Conservation (phyloP, 1,139 yeast species). For the Blastobotrys proliferans region DNA sequence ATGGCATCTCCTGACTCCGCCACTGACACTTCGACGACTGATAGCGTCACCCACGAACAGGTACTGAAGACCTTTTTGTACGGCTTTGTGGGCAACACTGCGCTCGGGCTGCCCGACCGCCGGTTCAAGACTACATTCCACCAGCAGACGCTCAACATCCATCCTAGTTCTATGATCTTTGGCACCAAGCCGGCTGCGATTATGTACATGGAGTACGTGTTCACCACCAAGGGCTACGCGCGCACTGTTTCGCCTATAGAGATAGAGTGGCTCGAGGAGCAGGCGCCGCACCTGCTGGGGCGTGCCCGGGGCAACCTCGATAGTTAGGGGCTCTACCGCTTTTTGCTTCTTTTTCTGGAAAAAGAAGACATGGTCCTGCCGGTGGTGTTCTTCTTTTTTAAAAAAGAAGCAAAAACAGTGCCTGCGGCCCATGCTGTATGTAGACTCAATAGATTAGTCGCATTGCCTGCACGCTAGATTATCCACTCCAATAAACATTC, state of each 20-base stretch:
- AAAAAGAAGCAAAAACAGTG: no score
- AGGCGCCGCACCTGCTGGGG: constrained; percentile 67
- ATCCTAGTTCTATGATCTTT: constrained; percentile 86
- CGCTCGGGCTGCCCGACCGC: constrained; percentile 92
- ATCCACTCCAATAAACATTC: no score
- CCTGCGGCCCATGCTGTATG: no score
- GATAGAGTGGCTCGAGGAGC: constrained; percentile 79
- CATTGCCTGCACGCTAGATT: no score
- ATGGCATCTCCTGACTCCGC: no score
- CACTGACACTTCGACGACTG: constrained; percentile 15
- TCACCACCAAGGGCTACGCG: constrained; percentile 89
- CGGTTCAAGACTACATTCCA: constrained; percentile 80
- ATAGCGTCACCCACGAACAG: constrained; percentile 35
- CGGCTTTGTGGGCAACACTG: constrained; percentile 83
- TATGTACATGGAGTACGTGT: constrained; percentile 92
- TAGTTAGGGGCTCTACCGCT: no score
- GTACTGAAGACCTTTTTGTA: constrained; percentile 67
- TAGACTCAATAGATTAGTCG: no score
- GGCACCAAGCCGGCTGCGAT: constrained; percentile 81
- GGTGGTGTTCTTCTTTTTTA: no score
- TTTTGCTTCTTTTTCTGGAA: no score
- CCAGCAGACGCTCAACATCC: constrained; percentile 64
- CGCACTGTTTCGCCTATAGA: constrained; percentile 82
- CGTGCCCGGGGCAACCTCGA: no score
- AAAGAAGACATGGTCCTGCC: no score